These are phyloP conservation scores for Phialophora expanda DNA, from an alignment of 2,329 filamentous ascomycete species.

Conservation along the genomic window DNA sequence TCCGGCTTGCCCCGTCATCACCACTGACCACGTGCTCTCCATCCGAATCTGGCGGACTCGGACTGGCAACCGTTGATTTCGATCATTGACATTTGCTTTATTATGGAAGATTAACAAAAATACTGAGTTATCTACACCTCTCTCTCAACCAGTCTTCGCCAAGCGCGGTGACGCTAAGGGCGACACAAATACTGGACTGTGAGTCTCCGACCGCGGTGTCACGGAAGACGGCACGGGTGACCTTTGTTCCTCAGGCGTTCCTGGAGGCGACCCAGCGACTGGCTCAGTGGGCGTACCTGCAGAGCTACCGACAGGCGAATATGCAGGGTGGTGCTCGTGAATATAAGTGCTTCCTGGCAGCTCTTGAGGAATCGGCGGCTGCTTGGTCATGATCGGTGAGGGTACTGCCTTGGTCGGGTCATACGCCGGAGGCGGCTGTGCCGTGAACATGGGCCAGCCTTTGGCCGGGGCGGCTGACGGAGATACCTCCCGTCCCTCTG, in stretches of 20 bases:
- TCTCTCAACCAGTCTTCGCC: slow-evolving; percentile 13
- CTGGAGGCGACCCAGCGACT: slow-evolving; percentile 41
- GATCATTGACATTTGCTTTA: background rate
- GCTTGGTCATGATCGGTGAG: background rate
- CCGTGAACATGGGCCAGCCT: slow-evolving; percentile 27
- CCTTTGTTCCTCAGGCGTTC: slow-evolving; percentile 38
- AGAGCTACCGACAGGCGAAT: slow-evolving; percentile 9
- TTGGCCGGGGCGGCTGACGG: slow-evolving; percentile 17
- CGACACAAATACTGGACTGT: slow-evolving; percentile 35
- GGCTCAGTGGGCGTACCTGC: slow-evolving; percentile 24
- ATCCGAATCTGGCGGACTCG: background rate
- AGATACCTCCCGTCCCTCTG: slow-evolving; percentile 25
- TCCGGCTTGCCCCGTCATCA: slow-evolving; percentile 13
- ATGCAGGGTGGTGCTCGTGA: slow-evolving; percentile 40
- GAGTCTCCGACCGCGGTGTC: slow-evolving; percentile 28
- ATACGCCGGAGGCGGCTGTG: slow-evolving; percentile 38
- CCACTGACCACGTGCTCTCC: background rate
- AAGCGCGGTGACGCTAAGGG: slow-evolving; percentile 31
- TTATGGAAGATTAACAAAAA: background rate
- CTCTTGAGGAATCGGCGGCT: slow-evolving; percentile 31
- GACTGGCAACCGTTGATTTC: background rate
- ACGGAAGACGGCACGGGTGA: slow-evolving; percentile 32
- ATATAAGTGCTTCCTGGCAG: slow-evolving; percentile 41
- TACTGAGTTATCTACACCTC: background rate
- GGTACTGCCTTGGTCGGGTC: slow-evolving; percentile 19